A percentile compares a stretch with the other conserved stretches of the same genome.
phyloP scores from a whole-genome alignment of 176 grass and related monocot species.

The Aegilops speltoides region DNA sequence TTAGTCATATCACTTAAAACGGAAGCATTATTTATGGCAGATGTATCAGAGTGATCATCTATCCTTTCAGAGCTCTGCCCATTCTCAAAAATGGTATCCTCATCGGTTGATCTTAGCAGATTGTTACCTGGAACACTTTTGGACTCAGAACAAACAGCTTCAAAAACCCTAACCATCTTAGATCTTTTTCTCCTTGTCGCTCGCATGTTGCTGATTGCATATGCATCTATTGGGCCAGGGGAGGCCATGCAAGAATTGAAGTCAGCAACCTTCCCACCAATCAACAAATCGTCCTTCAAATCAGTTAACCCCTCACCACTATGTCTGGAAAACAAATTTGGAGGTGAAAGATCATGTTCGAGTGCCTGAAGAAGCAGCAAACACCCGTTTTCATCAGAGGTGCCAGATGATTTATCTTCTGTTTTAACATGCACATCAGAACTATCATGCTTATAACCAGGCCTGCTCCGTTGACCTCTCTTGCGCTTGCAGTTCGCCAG shows the following conservation, averaged over 20 bases:
- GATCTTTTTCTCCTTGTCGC: slow-evolving; percentile 43
- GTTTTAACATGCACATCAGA: slow-evolving; percentile 35
- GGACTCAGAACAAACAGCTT: slow-evolving; percentile 29
- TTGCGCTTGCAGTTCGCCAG: slow-evolving; percentile 41
- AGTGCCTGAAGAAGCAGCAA: slow-evolving; percentile 57
- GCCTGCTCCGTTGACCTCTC: slow-evolving; percentile 49
- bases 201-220: slow-evolving; percentile 25
- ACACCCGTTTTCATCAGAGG: slow-evolving; percentile 43
- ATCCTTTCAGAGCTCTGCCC: slow-evolving; percentile 15
- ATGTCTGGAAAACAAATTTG: not conserved
- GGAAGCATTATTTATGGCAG: not conserved
- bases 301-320: slow-evolving; percentile 10
- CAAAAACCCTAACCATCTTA: slow-evolving; percentile 36
- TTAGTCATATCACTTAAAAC: slow-evolving; percentile 7
- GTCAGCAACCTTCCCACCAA: slow-evolving; percentile 13
- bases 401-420: slow-evolving; percentile 45
- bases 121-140: slow-evolving; percentile 33
- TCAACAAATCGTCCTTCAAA: slow-evolving; percentile 6
- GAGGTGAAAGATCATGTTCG: slow-evolving; percentile 48
- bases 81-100: slow-evolving; percentile 35
- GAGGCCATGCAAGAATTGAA: slow-evolving; percentile 4
- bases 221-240: slow-evolving; percentile 8
- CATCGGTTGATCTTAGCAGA: slow-evolving; percentile 30
- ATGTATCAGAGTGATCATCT: slow-evolving; percentile 23
- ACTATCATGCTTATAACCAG: slow-evolving; percentile 41